These are phyloP conservation scores for Septoria petroselini DNA, from an alignment of 2,329 filamentous ascomycete species.

Conservation along the genomic window DNA sequence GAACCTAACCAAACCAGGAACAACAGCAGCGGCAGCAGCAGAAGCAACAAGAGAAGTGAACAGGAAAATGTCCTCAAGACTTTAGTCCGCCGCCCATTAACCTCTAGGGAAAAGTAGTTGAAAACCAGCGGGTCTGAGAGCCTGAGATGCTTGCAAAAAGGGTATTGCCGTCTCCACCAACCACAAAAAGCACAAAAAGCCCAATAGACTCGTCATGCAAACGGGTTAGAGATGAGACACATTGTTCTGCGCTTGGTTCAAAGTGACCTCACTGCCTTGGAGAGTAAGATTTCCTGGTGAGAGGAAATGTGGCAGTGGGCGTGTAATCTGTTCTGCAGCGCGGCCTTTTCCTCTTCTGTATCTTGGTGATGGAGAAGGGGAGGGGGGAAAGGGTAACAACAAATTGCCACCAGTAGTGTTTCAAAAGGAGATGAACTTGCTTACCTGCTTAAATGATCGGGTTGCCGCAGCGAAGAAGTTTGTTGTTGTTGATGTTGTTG, in stretches of 20 bases:
- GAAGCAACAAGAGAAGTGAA: too few relatives aligned
- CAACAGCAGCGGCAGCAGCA: too few relatives aligned
- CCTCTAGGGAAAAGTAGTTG: constrained; percentile 26
- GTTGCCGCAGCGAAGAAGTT: neutral
- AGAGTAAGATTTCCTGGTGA: constrained; percentile 11
- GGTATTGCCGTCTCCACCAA: neutral
- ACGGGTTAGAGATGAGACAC: neutral
- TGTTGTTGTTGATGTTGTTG: neutral
- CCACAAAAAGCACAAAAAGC: too few relatives aligned
- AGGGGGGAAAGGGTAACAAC: too few relatives aligned
- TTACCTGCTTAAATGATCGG: too few relatives aligned
- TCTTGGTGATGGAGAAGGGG: neutral
- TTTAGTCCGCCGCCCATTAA: constrained; percentile 36
- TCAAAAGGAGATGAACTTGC: neutral
- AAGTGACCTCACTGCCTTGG: constrained; percentile 36
- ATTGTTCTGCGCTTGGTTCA: constrained; percentile 19
- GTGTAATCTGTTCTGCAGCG: constrained; percentile 37
- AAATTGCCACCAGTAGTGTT: neutral
- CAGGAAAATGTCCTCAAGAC: constrained; percentile 31
- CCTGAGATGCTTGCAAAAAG: constrained; percentile 16
- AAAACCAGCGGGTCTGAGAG: constrained; percentile 36
- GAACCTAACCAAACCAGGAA: too few relatives aligned
- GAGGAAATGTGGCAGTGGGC: constrained; percentile 27
- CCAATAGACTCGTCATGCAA: too few relatives aligned
- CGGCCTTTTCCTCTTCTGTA: constrained; percentile 19